Conservation (phyloP, 179 eudicot species). For the Silene coronaria region DNA sequence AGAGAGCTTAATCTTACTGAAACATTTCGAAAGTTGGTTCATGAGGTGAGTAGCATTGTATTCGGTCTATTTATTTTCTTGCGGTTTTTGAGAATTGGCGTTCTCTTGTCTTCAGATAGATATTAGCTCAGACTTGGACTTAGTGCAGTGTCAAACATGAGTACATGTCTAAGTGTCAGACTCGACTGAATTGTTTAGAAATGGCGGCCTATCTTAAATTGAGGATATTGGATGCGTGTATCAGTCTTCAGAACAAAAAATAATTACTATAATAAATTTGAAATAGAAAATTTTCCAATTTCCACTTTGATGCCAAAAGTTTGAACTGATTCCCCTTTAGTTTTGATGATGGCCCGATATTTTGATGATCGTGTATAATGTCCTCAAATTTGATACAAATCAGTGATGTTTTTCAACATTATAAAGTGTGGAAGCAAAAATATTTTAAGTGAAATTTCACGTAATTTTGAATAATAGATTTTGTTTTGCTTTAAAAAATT, state of each 20-base stretch:
- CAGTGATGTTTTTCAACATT: neutral
- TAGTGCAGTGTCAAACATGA: neutral
- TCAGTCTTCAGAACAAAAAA: neutral
- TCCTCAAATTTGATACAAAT: neutral
- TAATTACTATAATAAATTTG: too few species aligned
- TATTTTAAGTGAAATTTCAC: too few species aligned
- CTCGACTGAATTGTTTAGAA: neutral
- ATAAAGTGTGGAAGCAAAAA: neutral
- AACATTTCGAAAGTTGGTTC: slow-evolving; percentile 50
- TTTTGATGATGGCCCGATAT: neutral
- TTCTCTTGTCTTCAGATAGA: neutral
- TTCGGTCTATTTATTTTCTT: slow-evolving; percentile 5
- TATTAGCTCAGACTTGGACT: neutral
- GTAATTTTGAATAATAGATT: too few species aligned
- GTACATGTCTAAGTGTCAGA: neutral
- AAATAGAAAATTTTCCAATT: neutral
- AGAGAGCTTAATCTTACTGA: slow-evolving; percentile 54
- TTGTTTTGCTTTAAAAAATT: too few species aligned
- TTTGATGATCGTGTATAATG: neutral
- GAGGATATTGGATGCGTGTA: neutral
- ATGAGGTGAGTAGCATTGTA: slow-evolving; percentile 50
- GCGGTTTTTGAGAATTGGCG: neutral
- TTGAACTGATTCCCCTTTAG: neutral
- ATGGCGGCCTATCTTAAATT: neutral
- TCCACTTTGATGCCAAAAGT: neutral